Evolutionary conservation across 805 yeast species (phyloP).

Genomic region (Ascoidea rubescens): DNA sequence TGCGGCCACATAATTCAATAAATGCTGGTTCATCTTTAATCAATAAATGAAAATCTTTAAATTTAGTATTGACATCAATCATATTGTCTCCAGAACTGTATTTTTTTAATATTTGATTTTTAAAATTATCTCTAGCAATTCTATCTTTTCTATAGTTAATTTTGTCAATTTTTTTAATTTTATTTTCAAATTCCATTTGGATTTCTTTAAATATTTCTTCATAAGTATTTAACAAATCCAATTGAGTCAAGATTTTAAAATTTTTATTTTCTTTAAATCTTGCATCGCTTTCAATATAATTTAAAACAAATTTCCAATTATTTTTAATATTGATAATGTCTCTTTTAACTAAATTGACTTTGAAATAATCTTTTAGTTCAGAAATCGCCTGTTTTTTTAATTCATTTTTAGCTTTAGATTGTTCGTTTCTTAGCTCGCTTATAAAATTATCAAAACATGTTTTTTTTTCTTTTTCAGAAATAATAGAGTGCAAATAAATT

Average conservation of each 20-base stretch:
- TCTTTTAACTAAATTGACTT: constrained; percentile 13
- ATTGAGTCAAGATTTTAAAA: constrained; percentile 33
- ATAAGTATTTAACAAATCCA: constrained; percentile 47
- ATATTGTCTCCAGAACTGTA: constrained; percentile 16
- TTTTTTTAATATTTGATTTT: constrained; percentile 24
- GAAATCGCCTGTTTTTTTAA: constrained; percentile 32
- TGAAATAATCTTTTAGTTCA: constrained; percentile 39
- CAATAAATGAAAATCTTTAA: constrained; percentile 39
- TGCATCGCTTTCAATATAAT: constrained; percentile 26
- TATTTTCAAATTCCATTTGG: constrained; percentile 14
- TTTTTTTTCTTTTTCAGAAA: constrained; percentile 42
- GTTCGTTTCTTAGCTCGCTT: constrained; percentile 20
- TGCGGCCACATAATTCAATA: constrained; percentile 50
- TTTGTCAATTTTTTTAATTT: constrained; percentile 17
- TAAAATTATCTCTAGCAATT: constrained; percentile 49
- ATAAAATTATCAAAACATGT: constrained; percentile 40
- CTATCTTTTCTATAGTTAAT: constrained; percentile 44
- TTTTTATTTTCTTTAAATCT: constrained; percentile 48
- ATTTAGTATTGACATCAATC: constrained; percentile 38
- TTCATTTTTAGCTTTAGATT: constrained; percentile 14
- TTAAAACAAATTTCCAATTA: constrained; percentile 26
- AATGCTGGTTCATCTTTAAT: constrained; percentile 46
- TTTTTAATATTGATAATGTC: constrained; percentile 12
- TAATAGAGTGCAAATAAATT: constrained; percentile 43
- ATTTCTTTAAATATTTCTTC: constrained; percentile 20